These are phyloP conservation scores for Pseudocercospora pini-densiflorae DNA, from an alignment of 2,329 filamentous ascomycete species.

Conservation along the genomic window DNA sequence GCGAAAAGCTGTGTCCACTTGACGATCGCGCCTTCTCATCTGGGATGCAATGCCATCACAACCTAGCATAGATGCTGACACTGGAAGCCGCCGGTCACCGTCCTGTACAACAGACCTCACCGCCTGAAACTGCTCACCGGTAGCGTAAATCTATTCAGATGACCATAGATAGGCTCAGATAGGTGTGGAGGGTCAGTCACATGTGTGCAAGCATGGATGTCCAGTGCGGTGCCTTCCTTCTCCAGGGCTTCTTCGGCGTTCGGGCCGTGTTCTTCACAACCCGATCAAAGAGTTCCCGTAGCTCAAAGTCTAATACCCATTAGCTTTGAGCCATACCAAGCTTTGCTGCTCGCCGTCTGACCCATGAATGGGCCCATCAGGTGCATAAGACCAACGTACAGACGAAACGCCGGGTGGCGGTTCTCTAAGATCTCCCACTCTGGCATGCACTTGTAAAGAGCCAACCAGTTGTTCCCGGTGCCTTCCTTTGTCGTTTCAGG, in stretches of 20 bases:
- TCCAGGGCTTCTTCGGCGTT: background rate
- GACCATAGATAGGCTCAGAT: background rate
- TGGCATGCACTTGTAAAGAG: slow-evolving; percentile 3
- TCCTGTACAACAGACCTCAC: background rate
- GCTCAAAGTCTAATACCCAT: slow-evolving; percentile 12
- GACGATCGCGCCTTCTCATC: background rate
- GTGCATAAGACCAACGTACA: slow-evolving; percentile 11
- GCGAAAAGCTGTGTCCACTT: background rate
- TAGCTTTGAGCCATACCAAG: slow-evolving; percentile 21
- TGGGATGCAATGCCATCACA: background rate
- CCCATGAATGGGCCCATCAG: slow-evolving; percentile 16
- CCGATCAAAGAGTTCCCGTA: slow-evolving; percentile 6
- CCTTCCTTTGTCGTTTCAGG: slow-evolving; percentile 3
- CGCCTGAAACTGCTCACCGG: background rate
- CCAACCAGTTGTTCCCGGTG: background rate
- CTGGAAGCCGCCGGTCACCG: background rate
- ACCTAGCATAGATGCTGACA: background rate
- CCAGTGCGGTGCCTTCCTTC: background rate
- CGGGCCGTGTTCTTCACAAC: slow-evolving; percentile 4
- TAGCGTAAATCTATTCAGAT: background rate
- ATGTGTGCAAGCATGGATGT: background rate
- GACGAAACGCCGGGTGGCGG: slow-evolving; percentile 14
- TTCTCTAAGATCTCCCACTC: slow-evolving; percentile 10
- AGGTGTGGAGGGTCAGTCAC: background rate
- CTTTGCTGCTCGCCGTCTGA: slow-evolving; percentile 17